These are phyloP conservation scores for Microcyclosporella mali DNA, from an alignment of 2,329 filamentous ascomycete species.

Conservation along the genomic window DNA sequence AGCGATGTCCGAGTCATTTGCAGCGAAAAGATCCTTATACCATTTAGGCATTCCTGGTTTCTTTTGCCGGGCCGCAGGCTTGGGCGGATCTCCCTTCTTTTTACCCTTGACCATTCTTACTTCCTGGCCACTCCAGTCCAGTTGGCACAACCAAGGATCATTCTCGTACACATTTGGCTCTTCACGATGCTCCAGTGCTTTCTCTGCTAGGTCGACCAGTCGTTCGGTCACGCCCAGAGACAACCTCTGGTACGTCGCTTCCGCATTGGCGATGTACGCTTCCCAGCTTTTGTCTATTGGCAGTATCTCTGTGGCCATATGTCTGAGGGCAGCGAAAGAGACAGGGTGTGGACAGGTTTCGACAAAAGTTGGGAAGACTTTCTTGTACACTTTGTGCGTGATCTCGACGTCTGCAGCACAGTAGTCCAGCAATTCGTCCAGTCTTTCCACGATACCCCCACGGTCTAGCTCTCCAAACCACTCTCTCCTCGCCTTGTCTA, in stretches of 20 bases:
- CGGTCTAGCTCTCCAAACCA: slow-evolving; percentile 79
- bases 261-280: slow-evolving; percentile 73
- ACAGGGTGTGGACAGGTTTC: slow-evolving; percentile 91
- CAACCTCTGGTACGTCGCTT: slow-evolving; percentile 73
- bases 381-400: slow-evolving; percentile 89
- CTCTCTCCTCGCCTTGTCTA: slow-evolving; percentile 83
- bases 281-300: slow-evolving; percentile 87
- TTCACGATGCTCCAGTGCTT: slow-evolving; percentile 68
- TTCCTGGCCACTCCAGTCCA: slow-evolving; percentile 94
- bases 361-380: slow-evolving; percentile 85
- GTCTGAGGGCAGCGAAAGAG: slow-evolving; percentile 87
- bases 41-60: slow-evolving; percentile 90
- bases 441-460: slow-evolving; percentile 59
- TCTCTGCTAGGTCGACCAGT: slow-evolving; percentile 65
- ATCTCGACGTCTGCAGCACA: slow-evolving; percentile 91
- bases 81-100: slow-evolving; percentile 72
- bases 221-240: slow-evolving; percentile 72
- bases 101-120: slow-evolving; percentile 87
- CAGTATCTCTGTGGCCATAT: slow-evolving; percentile 87
- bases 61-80: slow-evolving; percentile 78
- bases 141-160: slow-evolving; percentile 86
- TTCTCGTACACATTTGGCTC: slow-evolving; percentile 62
- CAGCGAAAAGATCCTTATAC: slow-evolving; percentile 86
- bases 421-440: slow-evolving; percentile 84
- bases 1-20: slow-evolving; percentile 60